Evolutionary conservation across 106 monocot species (phyloP), one percentile per base, ranked within the genome.

Genomic region (Acanthochlamys bracteata): DNA sequence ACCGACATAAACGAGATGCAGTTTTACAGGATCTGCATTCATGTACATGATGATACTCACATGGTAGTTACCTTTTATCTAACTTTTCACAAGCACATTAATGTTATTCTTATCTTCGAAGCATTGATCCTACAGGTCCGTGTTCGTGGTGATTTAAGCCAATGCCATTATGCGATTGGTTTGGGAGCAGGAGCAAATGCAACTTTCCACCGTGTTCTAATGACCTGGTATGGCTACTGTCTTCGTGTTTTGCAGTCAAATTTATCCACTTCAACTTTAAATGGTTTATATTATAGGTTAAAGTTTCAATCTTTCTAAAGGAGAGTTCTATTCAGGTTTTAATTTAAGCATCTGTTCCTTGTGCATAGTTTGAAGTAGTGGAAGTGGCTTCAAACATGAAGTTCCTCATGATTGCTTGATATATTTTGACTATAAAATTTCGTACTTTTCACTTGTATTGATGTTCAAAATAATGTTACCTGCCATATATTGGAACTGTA

Each of bases 181-280:
- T 4, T 95, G 55, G 90, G 86, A 56, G 74, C 77, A 60, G 95
- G 90, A 73, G 84, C 72, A 67, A 84, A 75, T 70, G 90, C 73
- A 62, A 90, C 90, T 27, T 95, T 95, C 55, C 78, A 95, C 52
- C 76, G 90, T 14, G 70, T 90, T 61, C 87, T 90, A 27, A 22
- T 85, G 61, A 79, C 69, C 54, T 66, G 59, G 85, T 90, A 71
- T 74, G 68, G 19, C 43, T 59, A 16, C 27, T 60, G 20, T 43
- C 15, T 33, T 24, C 4, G 24, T 55, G 33, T 13, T 20, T 22
- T n/a, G 0, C 7, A n/a, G 7, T 55, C 7, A 15, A 55, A 21
- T n/a, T 55, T 9, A 7, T 55, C 7, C 19, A 7, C 20, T 55
- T 55, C 10, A 7, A 55, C 16, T 7, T n/a, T 55, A 9, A 55